Conservation (phyloP, 2,329 filamentous ascomycete genomes). For the Alternaria rosae region DNA sequence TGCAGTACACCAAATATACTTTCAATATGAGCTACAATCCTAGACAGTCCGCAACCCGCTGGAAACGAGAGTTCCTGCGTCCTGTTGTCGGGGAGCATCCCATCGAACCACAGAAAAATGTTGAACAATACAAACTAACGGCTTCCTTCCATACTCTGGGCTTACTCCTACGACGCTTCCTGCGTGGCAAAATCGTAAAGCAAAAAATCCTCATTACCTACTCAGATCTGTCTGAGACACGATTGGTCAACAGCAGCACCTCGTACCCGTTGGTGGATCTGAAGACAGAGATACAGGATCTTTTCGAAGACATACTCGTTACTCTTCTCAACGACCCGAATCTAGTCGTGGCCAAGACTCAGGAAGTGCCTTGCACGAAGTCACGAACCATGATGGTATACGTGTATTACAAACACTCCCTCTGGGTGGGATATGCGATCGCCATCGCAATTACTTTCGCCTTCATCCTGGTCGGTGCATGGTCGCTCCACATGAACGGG, state of each 20-base stretch:
- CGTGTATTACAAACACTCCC: conserved; percentile 38
- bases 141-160: conserved; percentile 46
- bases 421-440: conserved; percentile 50
- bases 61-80: conserved; percentile 36
- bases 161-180: conserved; percentile 44
- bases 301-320: conserved; percentile 50
- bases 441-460: conserved; percentile 38
- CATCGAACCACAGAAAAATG: conserved; percentile 32
- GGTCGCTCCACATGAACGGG: conserved; percentile 46
- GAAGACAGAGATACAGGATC: conserved; percentile 35
- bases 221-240: conserved; percentile 46
- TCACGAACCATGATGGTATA: conserved; percentile 37
- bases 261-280: conserved; percentile 41
- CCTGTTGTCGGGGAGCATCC: conserved; percentile 40
- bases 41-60: conserved; percentile 31
- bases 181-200: conserved; percentile 42
- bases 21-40: conserved; percentile 42
- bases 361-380: conserved; percentile 37
- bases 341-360: conserved; percentile 34
- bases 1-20: conserved; percentile 48
- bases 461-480: conserved; percentile 42
- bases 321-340: conserved; percentile 45
- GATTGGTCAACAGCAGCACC: conserved; percentile 37
- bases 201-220: conserved; percentile 37
- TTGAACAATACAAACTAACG: conserved; percentile 39